These are phyloP conservation scores for Talaromyces amestolkiae DNA, from an alignment of 2,329 filamentous ascomycete genomes.

Conservation along the genomic window DNA sequence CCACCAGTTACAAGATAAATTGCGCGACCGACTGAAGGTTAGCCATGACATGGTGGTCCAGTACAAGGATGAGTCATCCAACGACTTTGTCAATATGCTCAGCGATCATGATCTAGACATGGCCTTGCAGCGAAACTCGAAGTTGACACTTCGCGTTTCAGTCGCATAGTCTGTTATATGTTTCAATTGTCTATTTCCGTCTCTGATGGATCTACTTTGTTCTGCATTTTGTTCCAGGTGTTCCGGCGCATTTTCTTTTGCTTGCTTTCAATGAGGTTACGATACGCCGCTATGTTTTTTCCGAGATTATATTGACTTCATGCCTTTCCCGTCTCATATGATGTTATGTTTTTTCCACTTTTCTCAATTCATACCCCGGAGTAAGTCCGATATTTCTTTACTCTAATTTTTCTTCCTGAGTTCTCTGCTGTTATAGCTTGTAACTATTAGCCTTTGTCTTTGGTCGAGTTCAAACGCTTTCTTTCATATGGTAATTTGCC, in stretches of 20 bases:
- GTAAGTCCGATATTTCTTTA: conserved; percentile 3
- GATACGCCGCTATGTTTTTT: conserved; percentile 12
- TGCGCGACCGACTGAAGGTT: conserved; percentile 79
- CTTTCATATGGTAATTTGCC: conserved; percentile 8
- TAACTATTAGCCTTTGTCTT: not conserved
- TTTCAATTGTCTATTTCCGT: not conserved
- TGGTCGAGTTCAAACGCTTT: not conserved
- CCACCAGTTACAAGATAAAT: conserved; percentile 75
- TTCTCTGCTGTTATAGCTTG: conserved; percentile 11
- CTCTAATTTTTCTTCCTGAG: not conserved
- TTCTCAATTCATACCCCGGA: conserved; percentile 13
- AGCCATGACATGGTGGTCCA: conserved; percentile 72
- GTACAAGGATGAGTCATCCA: conserved; percentile 47
- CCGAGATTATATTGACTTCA: not conserved
- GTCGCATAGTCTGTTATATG: conserved; percentile 26
- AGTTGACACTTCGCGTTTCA: conserved; percentile 71
- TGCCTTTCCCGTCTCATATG: conserved; percentile 1
- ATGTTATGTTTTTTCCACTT: conserved; percentile 8
- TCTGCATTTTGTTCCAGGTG: conserved; percentile 14
- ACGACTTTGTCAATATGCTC: conserved; percentile 49
- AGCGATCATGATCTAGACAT: conserved; percentile 78
- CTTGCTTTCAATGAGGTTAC: conserved; percentile 7
- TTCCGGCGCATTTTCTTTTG: conserved; percentile 8
- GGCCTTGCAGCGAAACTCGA: conserved; percentile 80
- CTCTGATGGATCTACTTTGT: conserved; percentile 3